Evolutionary conservation across 495 filamentous ascomycete species (phyloP).

Genomic region (Jackrogersella multiformis): DNA sequence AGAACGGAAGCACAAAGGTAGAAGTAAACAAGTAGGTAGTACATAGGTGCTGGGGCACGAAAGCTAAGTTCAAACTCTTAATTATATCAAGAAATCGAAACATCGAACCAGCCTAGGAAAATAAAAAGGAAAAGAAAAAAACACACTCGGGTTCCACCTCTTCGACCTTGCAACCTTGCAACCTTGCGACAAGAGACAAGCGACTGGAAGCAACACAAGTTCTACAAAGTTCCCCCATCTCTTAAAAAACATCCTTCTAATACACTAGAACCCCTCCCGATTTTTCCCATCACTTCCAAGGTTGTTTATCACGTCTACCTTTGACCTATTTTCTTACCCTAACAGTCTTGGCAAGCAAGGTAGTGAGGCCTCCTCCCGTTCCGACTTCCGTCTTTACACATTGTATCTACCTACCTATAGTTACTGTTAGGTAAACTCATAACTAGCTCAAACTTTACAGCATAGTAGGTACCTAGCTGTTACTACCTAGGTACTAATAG

Average conservation of each 20-base stretch:
- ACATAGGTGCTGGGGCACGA: too few relatives aligned
- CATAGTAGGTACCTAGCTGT: not conserved
- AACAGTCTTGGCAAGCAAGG: slow-evolving; percentile 37
- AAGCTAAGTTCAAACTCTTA: not conserved
- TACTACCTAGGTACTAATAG: too few relatives aligned
- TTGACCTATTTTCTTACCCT: slow-evolving; percentile 30
- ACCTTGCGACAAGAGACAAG: not conserved
- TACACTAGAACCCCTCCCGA: slow-evolving; percentile 8
- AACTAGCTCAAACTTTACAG: slow-evolving; percentile 3
- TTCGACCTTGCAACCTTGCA: too few relatives aligned
- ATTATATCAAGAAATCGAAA: not conserved
- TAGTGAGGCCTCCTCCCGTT: slow-evolving; percentile 38
- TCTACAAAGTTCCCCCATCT: slow-evolving; percentile 2
- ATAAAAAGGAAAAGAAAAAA: not conserved
- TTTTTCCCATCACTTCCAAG: slow-evolving; percentile 20
- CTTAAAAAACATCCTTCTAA: slow-evolving; percentile 26
- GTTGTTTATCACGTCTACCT: slow-evolving; percentile 27
- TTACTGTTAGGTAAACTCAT: not conserved
- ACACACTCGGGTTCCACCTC: slow-evolving; percentile 15
- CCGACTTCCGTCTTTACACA: slow-evolving; percentile 28
- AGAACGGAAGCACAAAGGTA: too few relatives aligned
- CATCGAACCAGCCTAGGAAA: not conserved
- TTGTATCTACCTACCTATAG: not conserved
- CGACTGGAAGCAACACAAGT: too few relatives aligned
- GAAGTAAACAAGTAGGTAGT: too few relatives aligned